A percentile compares a stretch with the other conserved stretches of the same genome.
Conservation (phyloP, 148 eudicot genomes). For the Fagopyrum tataricum region DNA sequence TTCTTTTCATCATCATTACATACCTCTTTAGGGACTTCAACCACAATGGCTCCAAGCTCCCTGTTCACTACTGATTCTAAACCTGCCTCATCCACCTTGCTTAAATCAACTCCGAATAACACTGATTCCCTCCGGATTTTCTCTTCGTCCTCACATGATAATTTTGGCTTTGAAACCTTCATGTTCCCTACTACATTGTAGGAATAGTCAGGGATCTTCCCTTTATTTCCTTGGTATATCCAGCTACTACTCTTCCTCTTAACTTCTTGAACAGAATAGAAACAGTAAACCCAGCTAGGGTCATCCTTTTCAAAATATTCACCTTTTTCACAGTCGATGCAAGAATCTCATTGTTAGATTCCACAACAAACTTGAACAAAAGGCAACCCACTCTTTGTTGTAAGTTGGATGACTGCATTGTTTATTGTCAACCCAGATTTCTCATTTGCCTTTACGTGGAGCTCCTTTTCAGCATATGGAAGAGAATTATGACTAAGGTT, state of each 20-base stretch:
- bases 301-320: slow-evolving; percentile 38
- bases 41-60: slow-evolving; percentile 67
- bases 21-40: slow-evolving; percentile 27
- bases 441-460: slow-evolving; percentile 2
- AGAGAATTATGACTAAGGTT: slow-evolving; percentile 4
- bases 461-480: background rate
- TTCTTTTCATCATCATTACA: slow-evolving; percentile 17
- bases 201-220: slow-evolving; percentile 35
- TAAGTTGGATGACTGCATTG: slow-evolving; percentile 66
- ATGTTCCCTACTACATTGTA: slow-evolving; percentile 63
- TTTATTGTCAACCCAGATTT: slow-evolving; percentile 16
- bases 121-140: slow-evolving; percentile 39
- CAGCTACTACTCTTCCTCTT: slow-evolving; percentile 52
- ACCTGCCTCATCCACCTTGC: slow-evolving; percentile 22
- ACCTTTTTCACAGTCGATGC: slow-evolving; percentile 53
- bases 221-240: slow-evolving; percentile 54
- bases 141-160: slow-evolving; percentile 10
- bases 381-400: slow-evolving; percentile 62
- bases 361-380: slow-evolving; percentile 64
- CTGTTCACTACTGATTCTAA: slow-evolving; percentile 29
- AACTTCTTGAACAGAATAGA: slow-evolving; percentile 61
- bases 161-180: slow-evolving; percentile 47
- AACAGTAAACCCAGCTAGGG: slow-evolving; percentile 51
- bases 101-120: slow-evolving; percentile 43
- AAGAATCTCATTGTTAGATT: slow-evolving; percentile 54